phyloP scores from a whole-genome alignment of 768 basidiomycete genomes.

The Podaxis pistillaris region DNA sequence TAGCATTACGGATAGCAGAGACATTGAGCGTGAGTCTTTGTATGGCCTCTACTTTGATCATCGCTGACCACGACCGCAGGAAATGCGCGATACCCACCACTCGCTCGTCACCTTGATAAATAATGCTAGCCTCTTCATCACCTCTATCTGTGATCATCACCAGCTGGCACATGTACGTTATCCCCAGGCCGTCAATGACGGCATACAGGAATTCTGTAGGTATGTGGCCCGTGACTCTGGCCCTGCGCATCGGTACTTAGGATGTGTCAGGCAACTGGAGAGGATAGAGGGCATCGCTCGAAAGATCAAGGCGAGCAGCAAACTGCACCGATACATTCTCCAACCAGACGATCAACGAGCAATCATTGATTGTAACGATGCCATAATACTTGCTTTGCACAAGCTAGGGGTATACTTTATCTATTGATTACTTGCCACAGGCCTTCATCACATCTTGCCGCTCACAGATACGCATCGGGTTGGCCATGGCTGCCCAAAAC shows the following conservation, averaged over 20 bases:
- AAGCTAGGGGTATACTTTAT: not conserved
- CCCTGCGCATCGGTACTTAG: not conserved
- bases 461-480: not conserved
- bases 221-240: not conserved
- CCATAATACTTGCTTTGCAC: conserved; percentile 3
- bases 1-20: conserved; percentile 2
- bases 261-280: not conserved
- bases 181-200: not conserved
- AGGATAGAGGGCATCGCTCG: not conserved
- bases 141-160: not conserved
- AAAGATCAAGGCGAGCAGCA: not conserved
- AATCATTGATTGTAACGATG: conserved; percentile 2
- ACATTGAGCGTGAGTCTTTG: not conserved
- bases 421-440: not conserved
- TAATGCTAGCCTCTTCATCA: not conserved
- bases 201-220: not conserved
- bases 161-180: not conserved
- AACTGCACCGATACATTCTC: not conserved
- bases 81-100: not conserved
- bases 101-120: not conserved
- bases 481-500: not conserved
- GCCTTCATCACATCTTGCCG: too few species aligned
- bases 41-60: not conserved
- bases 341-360: conserved; percentile 3
- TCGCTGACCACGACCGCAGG: not conserved